Conservation (phyloP, 1,284 basidiomycete genomes). For the Mycocalia duriaeana region DNA sequence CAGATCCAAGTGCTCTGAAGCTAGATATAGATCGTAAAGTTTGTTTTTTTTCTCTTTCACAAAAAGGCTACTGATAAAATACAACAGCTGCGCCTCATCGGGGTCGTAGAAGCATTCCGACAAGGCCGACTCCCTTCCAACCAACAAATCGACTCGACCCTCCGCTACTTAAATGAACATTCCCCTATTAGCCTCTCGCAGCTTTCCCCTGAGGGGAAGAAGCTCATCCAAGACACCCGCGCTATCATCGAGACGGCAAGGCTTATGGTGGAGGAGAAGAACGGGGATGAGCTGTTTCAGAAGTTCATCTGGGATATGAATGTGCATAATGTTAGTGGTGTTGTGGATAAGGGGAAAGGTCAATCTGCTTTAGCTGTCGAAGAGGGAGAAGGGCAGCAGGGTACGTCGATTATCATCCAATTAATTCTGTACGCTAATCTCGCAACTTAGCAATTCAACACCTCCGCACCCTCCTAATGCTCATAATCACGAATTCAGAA, state of each 20-base stretch:
- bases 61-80: too few relatives aligned
- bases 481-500: conserved; percentile 88
- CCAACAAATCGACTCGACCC: conserved; percentile 69
- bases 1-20: too few relatives aligned
- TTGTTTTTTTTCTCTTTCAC: too few relatives aligned
- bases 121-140: conserved; percentile 79
- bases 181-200: conserved; percentile 59
- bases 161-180: conserved; percentile 63
- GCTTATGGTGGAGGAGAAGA: conserved; percentile 72
- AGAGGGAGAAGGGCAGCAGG: conserved; percentile 52
- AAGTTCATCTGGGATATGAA: not conserved
- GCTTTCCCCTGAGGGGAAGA: conserved; percentile 74
- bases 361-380: conserved; percentile 19
- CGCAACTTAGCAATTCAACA: conserved; percentile 61
- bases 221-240: conserved; percentile 65
- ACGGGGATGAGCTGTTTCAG: conserved; percentile 62
- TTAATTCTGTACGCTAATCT: not conserved
- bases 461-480: conserved; percentile 78
- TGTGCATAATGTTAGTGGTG: conserved; percentile 17
- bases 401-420: conserved; percentile 23
- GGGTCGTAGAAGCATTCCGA: conserved; percentile 75
- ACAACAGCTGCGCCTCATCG: conserved; percentile 71
- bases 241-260: conserved; percentile 71
- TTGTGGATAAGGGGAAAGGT: conserved; percentile 38
- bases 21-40: too few relatives aligned